A percentile compares a stretch with the other conserved stretches of the same genome.
Evolutionary conservation across 2,329 filamentous ascomycete genomes (phyloP).

Genomic region (Waltergamsia citrina): DNA sequence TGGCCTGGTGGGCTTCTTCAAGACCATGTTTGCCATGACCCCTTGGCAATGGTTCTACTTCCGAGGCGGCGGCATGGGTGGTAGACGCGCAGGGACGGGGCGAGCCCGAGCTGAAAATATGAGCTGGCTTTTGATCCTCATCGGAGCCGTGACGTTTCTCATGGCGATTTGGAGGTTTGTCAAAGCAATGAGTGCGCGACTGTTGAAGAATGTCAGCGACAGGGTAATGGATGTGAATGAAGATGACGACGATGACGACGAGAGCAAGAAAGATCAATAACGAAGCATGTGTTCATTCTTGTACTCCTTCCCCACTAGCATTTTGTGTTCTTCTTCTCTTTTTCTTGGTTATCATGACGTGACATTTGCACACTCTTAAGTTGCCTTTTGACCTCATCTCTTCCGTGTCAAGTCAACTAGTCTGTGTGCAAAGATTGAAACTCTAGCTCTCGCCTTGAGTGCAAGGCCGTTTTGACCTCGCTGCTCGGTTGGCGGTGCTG

Average conservation of each 20-base stretch:
- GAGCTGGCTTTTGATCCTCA: slow-evolving; percentile 67
- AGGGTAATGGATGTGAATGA: slow-evolving; percentile 73
- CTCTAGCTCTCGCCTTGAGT: slow-evolving; percentile 30
- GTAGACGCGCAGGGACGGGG: slow-evolving; percentile 52
- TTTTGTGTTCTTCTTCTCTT: background rate
- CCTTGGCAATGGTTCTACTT: slow-evolving; percentile 73
- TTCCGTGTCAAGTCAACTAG: slow-evolving; percentile 87
- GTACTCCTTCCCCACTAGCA: background rate
- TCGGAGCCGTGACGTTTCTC: slow-evolving; percentile 74
- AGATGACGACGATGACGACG: slow-evolving; percentile 44
- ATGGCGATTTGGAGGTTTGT: slow-evolving; percentile 80
- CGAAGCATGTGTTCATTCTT: background rate
- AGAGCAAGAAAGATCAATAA: slow-evolving; percentile 21
- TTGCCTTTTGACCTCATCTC: slow-evolving; percentile 66
- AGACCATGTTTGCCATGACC: slow-evolving; percentile 64
- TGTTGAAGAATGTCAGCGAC: slow-evolving; percentile 71
- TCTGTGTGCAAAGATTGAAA: slow-evolving; percentile 84
- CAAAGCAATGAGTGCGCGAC: slow-evolving; percentile 58
- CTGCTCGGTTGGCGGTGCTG: slow-evolving; percentile 14
- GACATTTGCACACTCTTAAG: slow-evolving; percentile 83
- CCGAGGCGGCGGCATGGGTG: slow-evolving; percentile 47
- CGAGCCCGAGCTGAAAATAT: slow-evolving; percentile 71
- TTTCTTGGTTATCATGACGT: background rate
- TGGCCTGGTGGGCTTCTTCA: slow-evolving; percentile 76
- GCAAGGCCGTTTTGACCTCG: slow-evolving; percentile 41